A percentile compares a stretch with the other conserved stretches of the same genome.
Evolutionary conservation across 306 rosid genomes (phyloP).

Genomic region (Castanea crenata): DNA sequence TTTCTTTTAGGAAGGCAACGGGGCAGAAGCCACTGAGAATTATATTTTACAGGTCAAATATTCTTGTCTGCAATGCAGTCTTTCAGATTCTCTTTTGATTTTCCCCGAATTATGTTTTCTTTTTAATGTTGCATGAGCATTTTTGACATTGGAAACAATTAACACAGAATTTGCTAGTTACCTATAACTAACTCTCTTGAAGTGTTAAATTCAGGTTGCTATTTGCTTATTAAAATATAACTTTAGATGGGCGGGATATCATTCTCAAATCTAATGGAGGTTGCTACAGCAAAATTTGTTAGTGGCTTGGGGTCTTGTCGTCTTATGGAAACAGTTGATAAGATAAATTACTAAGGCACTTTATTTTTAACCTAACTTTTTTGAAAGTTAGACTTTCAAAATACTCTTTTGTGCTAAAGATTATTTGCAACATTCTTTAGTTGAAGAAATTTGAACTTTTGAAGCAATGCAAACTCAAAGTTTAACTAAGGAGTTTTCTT

Average conservation of each 20-base stretch:
- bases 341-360: background rate
- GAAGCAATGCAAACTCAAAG: background rate
- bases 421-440: background rate
- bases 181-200: background rate
- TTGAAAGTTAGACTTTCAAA: background rate
- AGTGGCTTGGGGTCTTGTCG: background rate
- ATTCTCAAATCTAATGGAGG: background rate
- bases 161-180: background rate
- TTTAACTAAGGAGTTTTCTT: background rate
- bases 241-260: background rate
- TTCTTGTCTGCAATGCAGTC: constrained; percentile 5
- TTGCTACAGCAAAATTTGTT: background rate
- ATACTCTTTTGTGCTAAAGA: background rate
- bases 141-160: background rate
- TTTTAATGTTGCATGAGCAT: background rate
- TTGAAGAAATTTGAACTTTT: background rate
- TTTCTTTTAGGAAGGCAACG: constrained; percentile 89
- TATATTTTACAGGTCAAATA: constrained; percentile 78
- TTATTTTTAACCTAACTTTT: background rate
- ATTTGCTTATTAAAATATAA: background rate
- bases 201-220: background rate
- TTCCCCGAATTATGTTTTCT: background rate
- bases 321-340: background rate
- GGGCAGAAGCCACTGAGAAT: constrained; percentile 92
- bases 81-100: background rate